Percentiles rank a stretch among this genome's conserved stretches.
Conservation (phyloP, 192 early-diverging fungal species). For the Coemansia sp. region DNA sequence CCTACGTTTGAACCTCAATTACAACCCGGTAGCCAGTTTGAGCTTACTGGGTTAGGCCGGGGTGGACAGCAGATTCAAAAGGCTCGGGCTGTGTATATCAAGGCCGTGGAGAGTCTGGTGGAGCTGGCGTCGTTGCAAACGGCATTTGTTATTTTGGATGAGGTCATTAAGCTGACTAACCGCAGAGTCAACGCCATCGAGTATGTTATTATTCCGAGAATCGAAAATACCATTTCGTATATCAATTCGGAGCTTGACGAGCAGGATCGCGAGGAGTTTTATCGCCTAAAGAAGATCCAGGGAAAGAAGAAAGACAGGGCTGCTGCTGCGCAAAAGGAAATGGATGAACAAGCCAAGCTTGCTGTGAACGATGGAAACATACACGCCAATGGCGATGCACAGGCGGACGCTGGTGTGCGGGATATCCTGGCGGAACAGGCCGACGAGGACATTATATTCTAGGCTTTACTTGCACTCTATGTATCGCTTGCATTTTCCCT, state of each 20-base stretch:
- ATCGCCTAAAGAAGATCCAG: constrained; percentile 97
- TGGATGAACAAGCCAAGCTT: constrained; percentile 20
- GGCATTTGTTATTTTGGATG: constrained; percentile 97
- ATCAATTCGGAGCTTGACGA: constrained; percentile 97
- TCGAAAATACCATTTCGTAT: constrained; percentile 98
- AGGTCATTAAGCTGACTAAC: constrained; percentile 99
- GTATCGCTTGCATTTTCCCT: no score
- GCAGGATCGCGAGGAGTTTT: constrained; percentile 99
- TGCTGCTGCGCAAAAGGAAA: constrained; percentile 38
- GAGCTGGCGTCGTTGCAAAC: constrained; percentile 99
- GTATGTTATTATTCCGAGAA: constrained; percentile 96
- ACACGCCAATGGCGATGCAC: not conserved
- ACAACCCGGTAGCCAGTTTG: constrained; percentile 87
- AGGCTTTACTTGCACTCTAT: constrained; percentile 9
- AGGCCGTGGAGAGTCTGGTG: constrained; percentile 91
- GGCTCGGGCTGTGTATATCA: constrained; percentile 90
- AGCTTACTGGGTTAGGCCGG: constrained; percentile 96
- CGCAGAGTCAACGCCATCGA: constrained; percentile 99
- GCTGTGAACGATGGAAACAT: constrained; percentile 6
- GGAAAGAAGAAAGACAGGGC: constrained; percentile 93
- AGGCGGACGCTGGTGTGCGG: constrained; percentile 1
- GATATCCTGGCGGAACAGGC: constrained; percentile 49
- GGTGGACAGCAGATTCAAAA: constrained; percentile 97
- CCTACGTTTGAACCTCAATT: constrained; percentile 79
- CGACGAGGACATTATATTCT: constrained; percentile 62